A percentile compares a stretch with the other conserved stretches of the same genome.
Conservation (phyloP, 2,329 filamentous ascomycete species). For the Epichloe gansuensis region DNA sequence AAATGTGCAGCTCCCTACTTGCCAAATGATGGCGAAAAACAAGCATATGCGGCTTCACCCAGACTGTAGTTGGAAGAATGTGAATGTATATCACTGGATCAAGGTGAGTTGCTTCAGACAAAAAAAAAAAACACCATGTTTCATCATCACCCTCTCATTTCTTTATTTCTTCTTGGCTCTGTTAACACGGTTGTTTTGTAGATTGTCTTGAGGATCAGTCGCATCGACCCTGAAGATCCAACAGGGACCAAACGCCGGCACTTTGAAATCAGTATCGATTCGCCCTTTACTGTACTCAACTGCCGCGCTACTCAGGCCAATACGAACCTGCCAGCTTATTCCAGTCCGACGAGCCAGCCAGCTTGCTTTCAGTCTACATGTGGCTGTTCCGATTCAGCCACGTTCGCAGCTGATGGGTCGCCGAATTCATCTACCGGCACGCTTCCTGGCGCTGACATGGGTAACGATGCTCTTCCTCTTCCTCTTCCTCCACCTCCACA, state of each 20-base stretch:
- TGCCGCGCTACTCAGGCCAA: conserved; percentile 89
- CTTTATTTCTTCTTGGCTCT: neutral
- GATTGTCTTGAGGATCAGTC: conserved; percentile 88
- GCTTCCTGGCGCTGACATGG: conserved; percentile 27
- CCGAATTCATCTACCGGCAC: conserved; percentile 49
- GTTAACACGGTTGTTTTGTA: conserved; percentile 20
- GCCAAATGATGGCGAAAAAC: conserved; percentile 70
- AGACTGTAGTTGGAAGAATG: conserved; percentile 86
- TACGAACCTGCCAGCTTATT: conserved; percentile 71
- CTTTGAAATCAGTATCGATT: conserved; percentile 94
- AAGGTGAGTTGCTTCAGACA: conserved; percentile 45
- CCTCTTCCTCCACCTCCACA: conserved; percentile 44
- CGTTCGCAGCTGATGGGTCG: conserved; percentile 45
- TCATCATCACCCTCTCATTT: neutral
- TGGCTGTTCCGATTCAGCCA: conserved; percentile 43
- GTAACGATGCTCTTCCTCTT: conserved; percentile 26
- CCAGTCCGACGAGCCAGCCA: conserved; percentile 36
- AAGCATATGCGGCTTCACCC: conserved; percentile 57
- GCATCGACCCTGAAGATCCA: conserved; percentile 65
- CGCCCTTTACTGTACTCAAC: conserved; percentile 83
- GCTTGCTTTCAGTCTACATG: conserved; percentile 32
- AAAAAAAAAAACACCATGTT: no score
- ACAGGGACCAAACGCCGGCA: conserved; percentile 62
- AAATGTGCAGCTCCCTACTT: conserved; percentile 82
- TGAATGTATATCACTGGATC: conserved; percentile 92